Percentiles rank a stretch among this genome's conserved stretches.
Conservation (phyloP, 2,329 filamentous ascomycete species). For the Graphium sp. region DNA sequence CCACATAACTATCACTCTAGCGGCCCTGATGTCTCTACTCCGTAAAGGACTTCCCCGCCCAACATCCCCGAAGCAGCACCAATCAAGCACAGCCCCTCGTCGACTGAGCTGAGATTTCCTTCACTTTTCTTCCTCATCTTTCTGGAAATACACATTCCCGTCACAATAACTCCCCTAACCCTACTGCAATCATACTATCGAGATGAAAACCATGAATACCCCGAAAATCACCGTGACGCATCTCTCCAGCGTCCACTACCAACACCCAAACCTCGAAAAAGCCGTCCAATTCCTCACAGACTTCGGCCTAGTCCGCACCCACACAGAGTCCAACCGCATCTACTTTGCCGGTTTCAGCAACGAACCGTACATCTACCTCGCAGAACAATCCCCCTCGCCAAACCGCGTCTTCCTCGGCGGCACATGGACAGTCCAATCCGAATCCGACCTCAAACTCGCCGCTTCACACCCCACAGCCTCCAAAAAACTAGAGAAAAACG, state of each 20-base stretch:
- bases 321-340: constrained; percentile 12
- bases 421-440: not conserved
- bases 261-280: constrained; percentile 11
- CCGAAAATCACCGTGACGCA: constrained; percentile 8
- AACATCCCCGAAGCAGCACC: too few relatives aligned
- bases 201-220: not conserved
- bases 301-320: constrained; percentile 11
- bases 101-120: too few relatives aligned
- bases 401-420: not conserved
- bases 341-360: constrained; percentile 32
- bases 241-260: constrained; percentile 7
- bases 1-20: too few relatives aligned
- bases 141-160: too few relatives aligned
- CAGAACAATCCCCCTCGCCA: constrained; percentile 7
- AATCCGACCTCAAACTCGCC: constrained; percentile 1
- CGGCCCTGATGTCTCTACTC: too few relatives aligned
- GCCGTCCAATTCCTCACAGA: constrained; percentile 11
- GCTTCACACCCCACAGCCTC: not conserved
- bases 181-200: too few relatives aligned
- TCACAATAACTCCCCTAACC: too few relatives aligned
- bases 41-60: too few relatives aligned
- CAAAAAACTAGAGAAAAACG: not conserved
- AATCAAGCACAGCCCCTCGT: too few relatives aligned
- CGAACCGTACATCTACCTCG: constrained; percentile 31
- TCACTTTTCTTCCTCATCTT: too few relatives aligned